These are phyloP conservation scores for Candida succiphila DNA, from an alignment of 805 yeast genomes.

Conservation along the genomic window DNA sequence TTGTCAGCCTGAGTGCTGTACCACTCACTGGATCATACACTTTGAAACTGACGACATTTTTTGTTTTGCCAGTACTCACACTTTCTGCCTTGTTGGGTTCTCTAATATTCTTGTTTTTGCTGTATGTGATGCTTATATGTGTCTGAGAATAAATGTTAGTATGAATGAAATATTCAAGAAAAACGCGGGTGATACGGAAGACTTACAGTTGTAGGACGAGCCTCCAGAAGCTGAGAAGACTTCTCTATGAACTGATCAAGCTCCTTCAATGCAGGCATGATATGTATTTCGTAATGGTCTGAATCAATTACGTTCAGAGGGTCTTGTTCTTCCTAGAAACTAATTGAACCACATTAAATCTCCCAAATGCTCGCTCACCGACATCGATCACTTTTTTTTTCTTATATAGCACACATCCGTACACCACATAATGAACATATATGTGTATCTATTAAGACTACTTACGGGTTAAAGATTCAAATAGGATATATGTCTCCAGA, in stretches of 20 bases:
- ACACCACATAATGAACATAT: no score
- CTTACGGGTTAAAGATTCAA: no score
- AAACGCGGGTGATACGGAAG: not conserved
- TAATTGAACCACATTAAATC: no score
- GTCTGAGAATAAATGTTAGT: not conserved
- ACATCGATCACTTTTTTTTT: no score
- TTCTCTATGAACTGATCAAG: slow-evolving; percentile 5
- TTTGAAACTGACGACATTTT: slow-evolving; percentile 30
- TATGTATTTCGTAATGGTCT: not conserved
- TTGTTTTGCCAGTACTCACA: not conserved
- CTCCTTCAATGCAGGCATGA: slow-evolving; percentile 2
- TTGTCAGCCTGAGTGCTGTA: slow-evolving; percentile 44
- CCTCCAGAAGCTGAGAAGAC: slow-evolving; percentile 4
- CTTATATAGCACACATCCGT: no score
- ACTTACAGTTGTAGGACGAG: slow-evolving; percentile 6
- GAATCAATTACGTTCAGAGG: not conserved
- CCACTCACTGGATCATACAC: slow-evolving; percentile 59
- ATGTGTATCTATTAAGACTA: no score
- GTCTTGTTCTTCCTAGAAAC: no score
- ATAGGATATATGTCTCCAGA: no score
- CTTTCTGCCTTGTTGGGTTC: not conserved
- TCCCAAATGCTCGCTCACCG: no score
- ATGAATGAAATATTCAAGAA: not conserved
- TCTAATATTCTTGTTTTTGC: not conserved
- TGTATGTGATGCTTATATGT: slow-evolving; percentile 4